A percentile compares a stretch with the other conserved stretches of the same genome.
These are phyloP conservation scores for Cudoniella acicularis DNA, from an alignment of 495 filamentous ascomycete genomes.

Conservation along the genomic window DNA sequence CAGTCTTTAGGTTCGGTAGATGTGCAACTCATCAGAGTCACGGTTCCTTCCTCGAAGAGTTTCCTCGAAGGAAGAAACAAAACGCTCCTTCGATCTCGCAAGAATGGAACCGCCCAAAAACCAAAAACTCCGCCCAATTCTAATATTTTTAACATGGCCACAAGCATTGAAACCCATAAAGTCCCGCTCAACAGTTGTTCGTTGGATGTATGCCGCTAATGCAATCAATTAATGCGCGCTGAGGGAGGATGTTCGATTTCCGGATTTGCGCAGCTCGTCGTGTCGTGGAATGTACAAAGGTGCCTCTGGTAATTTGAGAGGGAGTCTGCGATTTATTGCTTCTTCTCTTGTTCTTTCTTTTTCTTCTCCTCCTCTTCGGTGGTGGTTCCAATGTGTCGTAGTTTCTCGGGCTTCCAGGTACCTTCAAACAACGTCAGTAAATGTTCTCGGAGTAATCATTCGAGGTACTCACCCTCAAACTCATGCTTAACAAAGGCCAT, in stretches of 20 bases:
- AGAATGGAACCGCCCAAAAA: background rate
- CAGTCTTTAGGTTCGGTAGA: no score
- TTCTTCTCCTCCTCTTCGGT: constrained; percentile 2
- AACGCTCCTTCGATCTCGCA: no score
- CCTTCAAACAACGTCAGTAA: constrained; percentile 39
- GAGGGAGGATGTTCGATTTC: background rate
- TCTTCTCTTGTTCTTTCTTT: background rate
- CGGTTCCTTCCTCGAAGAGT: background rate
- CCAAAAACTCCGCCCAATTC: background rate
- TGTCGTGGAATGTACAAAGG: background rate
- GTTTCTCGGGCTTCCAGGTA: constrained; percentile 73
- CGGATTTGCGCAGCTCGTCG: background rate
- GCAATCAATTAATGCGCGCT: background rate
- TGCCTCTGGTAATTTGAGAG: no score
- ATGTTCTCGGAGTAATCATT: constrained; percentile 1
- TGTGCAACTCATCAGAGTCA: background rate
- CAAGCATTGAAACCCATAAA: background rate
- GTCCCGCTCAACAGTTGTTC: background rate
- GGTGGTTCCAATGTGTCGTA: constrained; percentile 51
- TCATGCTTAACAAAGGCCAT: constrained; percentile 98
- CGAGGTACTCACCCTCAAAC: constrained; percentile 70
- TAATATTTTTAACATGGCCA: background rate
- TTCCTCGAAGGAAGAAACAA: no score
- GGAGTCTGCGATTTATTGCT: no score
- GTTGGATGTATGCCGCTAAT: background rate